These are phyloP conservation scores for Thraustotheca clavata DNA, from an alignment of 352 stramenopile species.

Conservation along the genomic window DNA sequence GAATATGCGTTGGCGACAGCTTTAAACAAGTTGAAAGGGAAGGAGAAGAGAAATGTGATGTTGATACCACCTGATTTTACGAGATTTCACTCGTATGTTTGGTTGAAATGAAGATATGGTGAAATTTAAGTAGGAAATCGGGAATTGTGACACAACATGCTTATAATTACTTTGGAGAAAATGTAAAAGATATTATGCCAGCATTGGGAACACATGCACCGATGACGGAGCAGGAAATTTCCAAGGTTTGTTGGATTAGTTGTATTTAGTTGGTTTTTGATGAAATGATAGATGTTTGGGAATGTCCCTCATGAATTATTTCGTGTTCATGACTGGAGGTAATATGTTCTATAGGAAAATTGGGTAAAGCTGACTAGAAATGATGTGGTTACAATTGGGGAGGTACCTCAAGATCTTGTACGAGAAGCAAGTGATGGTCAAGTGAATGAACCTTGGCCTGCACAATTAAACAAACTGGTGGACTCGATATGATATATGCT, in stretches of 20 bases:
- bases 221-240: conserved; percentile 93
- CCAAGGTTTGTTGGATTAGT: conserved; percentile 32
- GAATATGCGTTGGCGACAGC: conserved; percentile 50
- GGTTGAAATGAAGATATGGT: neutral
- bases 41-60: conserved; percentile 48
- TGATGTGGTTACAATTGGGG: conserved; percentile 93
- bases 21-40: conserved; percentile 54
- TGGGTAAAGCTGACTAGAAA: conserved; percentile 45
- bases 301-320: conserved; percentile 79
- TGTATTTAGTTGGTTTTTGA: neutral
- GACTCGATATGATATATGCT: too few relatives aligned
- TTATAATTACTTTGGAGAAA: conserved; percentile 87
- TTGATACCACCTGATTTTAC: conserved; percentile 96
- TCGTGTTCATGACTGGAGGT: conserved; percentile 95
- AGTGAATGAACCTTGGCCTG: conserved; percentile 93
- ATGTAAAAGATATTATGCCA: conserved; percentile 87
- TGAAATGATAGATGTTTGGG: conserved; percentile 87
- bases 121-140: conserved; percentile 49
- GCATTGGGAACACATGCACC: conserved; percentile 93
- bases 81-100: conserved; percentile 88
- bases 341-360: neutral
- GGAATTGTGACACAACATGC: conserved; percentile 90
- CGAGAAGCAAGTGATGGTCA: conserved; percentile 89
- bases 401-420: conserved; percentile 91
- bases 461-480: conserved; percentile 94